Evolutionary conservation across 2,329 filamentous ascomycete species (phyloP).

Genomic region (Magnaporthiopsis rhizophila): DNA sequence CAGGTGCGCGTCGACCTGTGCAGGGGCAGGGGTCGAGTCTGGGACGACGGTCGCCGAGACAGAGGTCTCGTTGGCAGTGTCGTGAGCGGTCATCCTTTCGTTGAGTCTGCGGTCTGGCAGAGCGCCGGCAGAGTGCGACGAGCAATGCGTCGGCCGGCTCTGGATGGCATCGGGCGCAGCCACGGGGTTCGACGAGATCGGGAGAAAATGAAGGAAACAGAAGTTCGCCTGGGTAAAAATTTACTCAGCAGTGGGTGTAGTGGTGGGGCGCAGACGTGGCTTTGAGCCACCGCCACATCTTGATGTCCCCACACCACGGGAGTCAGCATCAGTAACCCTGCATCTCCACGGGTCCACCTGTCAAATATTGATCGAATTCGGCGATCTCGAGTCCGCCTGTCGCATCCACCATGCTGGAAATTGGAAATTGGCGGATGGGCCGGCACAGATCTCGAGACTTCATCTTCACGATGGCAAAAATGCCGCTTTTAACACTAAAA

Average conservation of each 20-base stretch:
- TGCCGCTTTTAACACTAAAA: background rate
- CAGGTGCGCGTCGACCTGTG: slow-evolving; percentile 9
- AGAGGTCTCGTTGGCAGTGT: background rate
- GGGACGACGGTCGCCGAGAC: background rate
- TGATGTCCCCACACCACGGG: background rate
- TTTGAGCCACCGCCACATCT: background rate
- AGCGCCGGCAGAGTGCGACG: background rate
- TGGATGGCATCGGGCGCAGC: slow-evolving; percentile 9
- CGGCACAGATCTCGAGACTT: too few relatives aligned
- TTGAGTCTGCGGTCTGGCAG: background rate
- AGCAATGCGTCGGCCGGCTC: background rate
- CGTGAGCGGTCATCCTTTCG: slow-evolving; percentile 10
- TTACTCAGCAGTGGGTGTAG: background rate
- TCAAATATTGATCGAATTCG: background rate
- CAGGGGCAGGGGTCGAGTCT: background rate
- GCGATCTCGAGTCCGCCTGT: background rate
- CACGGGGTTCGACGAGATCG: background rate
- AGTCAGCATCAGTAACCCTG: background rate
- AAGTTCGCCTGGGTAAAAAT: background rate
- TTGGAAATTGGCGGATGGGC: too few relatives aligned
- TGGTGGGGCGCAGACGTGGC: background rate
- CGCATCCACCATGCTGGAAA: too few relatives aligned
- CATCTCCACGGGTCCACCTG: background rate
- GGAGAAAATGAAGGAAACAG: slow-evolving; percentile 7
- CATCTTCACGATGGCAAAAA: too few relatives aligned